Conservation (phyloP, 192 early-diverging fungal species). For the Coemansia sp. region DNA sequence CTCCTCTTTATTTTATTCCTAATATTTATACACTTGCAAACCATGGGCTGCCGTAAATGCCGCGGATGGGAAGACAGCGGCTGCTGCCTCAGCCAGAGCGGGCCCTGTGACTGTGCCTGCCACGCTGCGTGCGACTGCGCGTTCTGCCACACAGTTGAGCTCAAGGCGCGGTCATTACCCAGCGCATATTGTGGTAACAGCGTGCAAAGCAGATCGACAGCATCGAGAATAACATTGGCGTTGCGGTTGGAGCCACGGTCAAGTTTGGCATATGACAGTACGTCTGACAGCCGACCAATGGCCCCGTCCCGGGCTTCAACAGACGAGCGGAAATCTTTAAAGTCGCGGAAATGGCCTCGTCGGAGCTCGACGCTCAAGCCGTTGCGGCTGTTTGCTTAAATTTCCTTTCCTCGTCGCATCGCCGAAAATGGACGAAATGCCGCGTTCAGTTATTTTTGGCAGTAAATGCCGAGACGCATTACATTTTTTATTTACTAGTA, state of each 20-base stretch:
- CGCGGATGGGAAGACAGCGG: conserved; percentile 49
- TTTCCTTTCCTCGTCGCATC: not conserved
- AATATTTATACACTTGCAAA: not conserved
- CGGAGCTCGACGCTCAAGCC: conserved; percentile 21
- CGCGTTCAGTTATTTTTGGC: too few species aligned
- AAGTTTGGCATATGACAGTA: not conserved
- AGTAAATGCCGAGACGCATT: too few species aligned
- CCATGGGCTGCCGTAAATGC: conserved; percentile 47
- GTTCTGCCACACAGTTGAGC: conserved; percentile 26
- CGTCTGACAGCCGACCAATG: not conserved
- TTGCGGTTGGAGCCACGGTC: conserved; percentile 9
- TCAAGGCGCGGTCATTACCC: conserved; percentile 14
- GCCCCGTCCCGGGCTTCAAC: not conserved
- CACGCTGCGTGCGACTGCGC: conserved; percentile 41
- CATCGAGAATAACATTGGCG: conserved; percentile 4
- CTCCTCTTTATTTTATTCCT: not conserved
- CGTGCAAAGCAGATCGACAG: conserved; percentile 3
- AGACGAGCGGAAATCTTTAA: conserved; percentile 11
- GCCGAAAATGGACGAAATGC: too few species aligned
- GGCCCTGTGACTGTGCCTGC: conserved; percentile 23
- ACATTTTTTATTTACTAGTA: too few species aligned
- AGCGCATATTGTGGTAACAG: not conserved
- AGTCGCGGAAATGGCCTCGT: conserved; percentile 12
- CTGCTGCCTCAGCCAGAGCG: conserved; percentile 40
- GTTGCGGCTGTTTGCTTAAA: conserved; percentile 21